Evolutionary conservation across 192 early-diverging fungal genomes (phyloP), one percentile per base, ranked within the genome.

Genomic region (Linnemannia schmuckeri): DNA sequence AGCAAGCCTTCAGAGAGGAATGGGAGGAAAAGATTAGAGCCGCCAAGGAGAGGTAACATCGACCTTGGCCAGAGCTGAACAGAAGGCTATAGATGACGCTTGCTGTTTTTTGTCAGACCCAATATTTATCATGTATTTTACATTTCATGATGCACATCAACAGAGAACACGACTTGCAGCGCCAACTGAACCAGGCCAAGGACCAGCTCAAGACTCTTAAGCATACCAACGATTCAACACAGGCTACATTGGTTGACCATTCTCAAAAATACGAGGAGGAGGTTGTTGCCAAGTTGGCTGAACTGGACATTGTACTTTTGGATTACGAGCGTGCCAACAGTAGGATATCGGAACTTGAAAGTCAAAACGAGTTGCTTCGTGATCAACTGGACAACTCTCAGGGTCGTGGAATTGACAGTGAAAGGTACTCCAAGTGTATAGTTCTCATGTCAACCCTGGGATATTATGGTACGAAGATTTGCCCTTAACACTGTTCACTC

Each of bases 301-400:
- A 98, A 77, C 88, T 97, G n/a, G 97, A 99, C 80, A 97, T 99
- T 69, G 88, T 97, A 8, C 91, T 94, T 57, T 90, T 94, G 66
- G 97, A 99, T 77, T 89, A 97, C 54, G 97, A 99, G 73, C 93
- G 94, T 35, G 93, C 95, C 24, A 95, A 96, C 68, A 90, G 90
- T 47, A 95, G 92, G 72, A 89, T 95, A 12, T 91, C 92, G 7
- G 91, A 94, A 47, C 82, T 95, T 70, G 93, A 95, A 81, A 85
- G 94, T 18, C 93, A 96, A 70, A 97, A 96, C 78, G 94, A 93
- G 81, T 47, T 81, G 70, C 44, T 87, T 47, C 75, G 85, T 0
- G 57, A 78, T 20, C 85, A 87, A 38, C 18, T 81, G 75, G 85
- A 87, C 17, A 66, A 49, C 61, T 75, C 91, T 47, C 72, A 89